Base-by-base conservation (phyloP, 2,329 filamentous ascomycete species). In the Xylariomycetidae sp. region DNA sequence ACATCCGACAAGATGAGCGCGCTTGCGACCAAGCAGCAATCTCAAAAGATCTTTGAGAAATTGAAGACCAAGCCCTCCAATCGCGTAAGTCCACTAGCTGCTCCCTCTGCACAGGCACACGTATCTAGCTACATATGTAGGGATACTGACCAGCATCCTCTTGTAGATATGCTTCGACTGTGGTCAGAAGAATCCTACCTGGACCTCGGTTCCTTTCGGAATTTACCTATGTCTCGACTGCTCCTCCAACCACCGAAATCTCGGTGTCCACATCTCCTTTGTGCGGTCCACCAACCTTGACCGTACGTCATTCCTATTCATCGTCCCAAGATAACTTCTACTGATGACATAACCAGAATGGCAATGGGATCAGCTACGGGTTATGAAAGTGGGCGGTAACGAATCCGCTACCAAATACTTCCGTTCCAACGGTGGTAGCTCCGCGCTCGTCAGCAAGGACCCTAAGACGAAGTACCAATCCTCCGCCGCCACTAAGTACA, bases 141-240 rank as follows among this genome's bases (percentile, higher is more conserved):
- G n/a, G n/a, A n/a, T n/a, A n/a, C n/a, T n/a, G n/a, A n/a, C n/a
- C n/a, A n/a, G n/a, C n/a, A n/a, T n/a, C n/a, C n/a, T n/a, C n/a
- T 15, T 6, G 14, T 26, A 57, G 89, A 79, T 94, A 70, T 98
- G 92, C 75, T 98, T 98, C 67, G 92, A 98, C 69, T 98, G 92
- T 66, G 82, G 86, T 59, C 85, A 88, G 55, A 97, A 97, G 68
- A 96, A 96, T 59, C 92, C 92, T 42, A 97, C 92, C 38, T 98
- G 92, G 92, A 94, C 89, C 6, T 97, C 90, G 6, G 89, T 96
- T 19, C 89, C 90, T 9, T 88, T 98, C 46, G 92, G 87, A 57
- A 97, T 98, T 61, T 98, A 97, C 62, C 80, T 98, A 15, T 98
- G 92, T 58, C 82, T 98, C 54, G 92, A 98, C 67, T 98, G 92